Evolutionary conservation across 2,329 filamentous ascomycete genomes (phyloP).

Genomic region (Fusarium odoratissimum): DNA sequence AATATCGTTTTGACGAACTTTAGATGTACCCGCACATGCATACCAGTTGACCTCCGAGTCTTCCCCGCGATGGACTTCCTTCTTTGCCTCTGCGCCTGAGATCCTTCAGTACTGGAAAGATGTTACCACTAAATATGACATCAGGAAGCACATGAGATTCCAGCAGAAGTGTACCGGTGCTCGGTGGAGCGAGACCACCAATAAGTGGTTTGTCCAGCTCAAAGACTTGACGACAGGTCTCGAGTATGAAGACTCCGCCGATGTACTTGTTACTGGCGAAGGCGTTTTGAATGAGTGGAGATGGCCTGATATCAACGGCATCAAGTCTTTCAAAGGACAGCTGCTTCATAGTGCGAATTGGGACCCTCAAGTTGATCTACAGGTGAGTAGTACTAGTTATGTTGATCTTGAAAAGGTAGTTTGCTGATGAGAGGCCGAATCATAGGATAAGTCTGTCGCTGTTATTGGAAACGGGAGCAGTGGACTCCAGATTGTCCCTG

Average conservation of each 20-base stretch:
- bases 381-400: neutral
- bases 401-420: too few species aligned
- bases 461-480: constrained; percentile 15
- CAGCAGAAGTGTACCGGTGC: constrained; percentile 5
- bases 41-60: constrained; percentile 15
- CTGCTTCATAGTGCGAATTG: constrained; percentile 17
- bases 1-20: neutral
- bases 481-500: constrained; percentile 15
- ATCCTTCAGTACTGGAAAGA: constrained; percentile 24
- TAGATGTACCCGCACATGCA: constrained; percentile 13
- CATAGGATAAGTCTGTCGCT: constrained; percentile 3
- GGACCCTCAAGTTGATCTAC: neutral
- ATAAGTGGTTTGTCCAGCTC: constrained; percentile 14
- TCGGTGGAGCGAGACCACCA: neutral
- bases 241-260: constrained; percentile 1
- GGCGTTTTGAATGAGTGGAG: constrained; percentile 21
- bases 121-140: neutral
- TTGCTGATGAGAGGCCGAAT: too few species aligned
- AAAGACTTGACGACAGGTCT: neutral
- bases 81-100: constrained; percentile 15
- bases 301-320: constrained; percentile 10
- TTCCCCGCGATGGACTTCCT: constrained; percentile 8
- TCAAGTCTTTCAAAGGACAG: neutral
- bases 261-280: constrained; percentile 8
- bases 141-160: constrained; percentile 8